Evolutionary conservation across 257 asterid species (phyloP), one percentile per base, ranked within the genome.

Genomic region (Lithospermum erythrorhizon): DNA sequence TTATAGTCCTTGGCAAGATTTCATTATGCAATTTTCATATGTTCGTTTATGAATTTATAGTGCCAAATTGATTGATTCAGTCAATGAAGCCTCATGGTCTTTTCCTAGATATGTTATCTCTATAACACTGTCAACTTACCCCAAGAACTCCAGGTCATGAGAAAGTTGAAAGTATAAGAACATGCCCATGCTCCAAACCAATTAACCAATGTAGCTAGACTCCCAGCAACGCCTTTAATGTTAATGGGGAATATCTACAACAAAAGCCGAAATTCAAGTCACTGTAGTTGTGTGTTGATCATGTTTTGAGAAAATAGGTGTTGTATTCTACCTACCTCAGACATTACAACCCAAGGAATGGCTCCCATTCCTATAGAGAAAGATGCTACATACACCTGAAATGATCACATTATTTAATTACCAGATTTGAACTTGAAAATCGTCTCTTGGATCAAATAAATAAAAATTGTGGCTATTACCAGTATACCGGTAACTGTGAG

Each of bases 341-440:
- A 91, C 98, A 88, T 91, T 65, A 91, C 85, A 61, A 91, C 98
- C 98, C 98, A 88, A 13, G 98, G 98, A 77, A 88, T 94, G 70
- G 97, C 98, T 69, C 95, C 97, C 98, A 91, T 91, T 70, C 97
- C 98, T 49, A 55, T 65, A 62, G 97, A 91, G 75, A 91, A 91
- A 17, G 95, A 65, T 15, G 83, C 95, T 57, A 91, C 80, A 72
- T 84, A 88, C 29, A 93, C 87, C 98, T 90, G 80, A 68, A 52
- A 60, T 70, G 20, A 37, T 25, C 21, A 62, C 11, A 58, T 32
- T 56, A 49, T 27, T 53, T n/a, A 41, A 13, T 56, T 37, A n/a
- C 21, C 57, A 10, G 13, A 27, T 9, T 11, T 18, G 17, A 18
- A 11, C 4, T 4, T 61, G 11, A 5, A 25, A 17, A 53, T n/a